Evolutionary conservation across 495 filamentous ascomycete genomes (phyloP).

Genomic region (Neurospora terricola): DNA sequence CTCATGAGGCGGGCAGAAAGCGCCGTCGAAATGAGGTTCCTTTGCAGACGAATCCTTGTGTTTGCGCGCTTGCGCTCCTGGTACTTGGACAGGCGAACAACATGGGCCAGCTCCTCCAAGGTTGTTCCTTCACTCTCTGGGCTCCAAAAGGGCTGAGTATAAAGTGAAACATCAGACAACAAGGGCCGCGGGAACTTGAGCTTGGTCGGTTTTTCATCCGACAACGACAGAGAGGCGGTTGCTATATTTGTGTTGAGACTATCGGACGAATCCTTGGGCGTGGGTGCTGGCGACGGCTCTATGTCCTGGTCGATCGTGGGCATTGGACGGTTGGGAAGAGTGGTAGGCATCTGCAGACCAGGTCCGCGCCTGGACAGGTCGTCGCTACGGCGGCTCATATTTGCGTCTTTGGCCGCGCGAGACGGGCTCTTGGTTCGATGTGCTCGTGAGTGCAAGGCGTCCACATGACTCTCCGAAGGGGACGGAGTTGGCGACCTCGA

Average conservation of each 20-base stretch:
- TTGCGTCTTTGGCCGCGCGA: constrained; percentile 22
- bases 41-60: constrained; percentile 55
- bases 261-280: constrained; percentile 16
- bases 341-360: constrained; percentile 26
- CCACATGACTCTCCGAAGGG: constrained; percentile 33
- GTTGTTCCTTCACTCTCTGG: constrained; percentile 46
- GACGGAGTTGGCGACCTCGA: constrained; percentile 36
- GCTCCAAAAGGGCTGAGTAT: constrained; percentile 37
- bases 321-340: constrained; percentile 26
- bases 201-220: constrained; percentile 18
- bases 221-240: constrained; percentile 7
- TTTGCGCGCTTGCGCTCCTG: constrained; percentile 63
- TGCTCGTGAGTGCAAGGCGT: constrained; percentile 28
- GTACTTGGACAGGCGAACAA: constrained; percentile 61
- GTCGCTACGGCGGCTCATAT: constrained; percentile 27
- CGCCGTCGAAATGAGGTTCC: constrained; percentile 61
- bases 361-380: constrained; percentile 27
- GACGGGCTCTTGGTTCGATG: constrained; percentile 35
- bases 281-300: constrained; percentile 15
- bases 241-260: constrained; percentile 7
- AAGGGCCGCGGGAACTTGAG: constrained; percentile 31
- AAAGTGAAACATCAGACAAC: constrained; percentile 40
- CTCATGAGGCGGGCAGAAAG: constrained; percentile 71
- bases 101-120: constrained; percentile 59
- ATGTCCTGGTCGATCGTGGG: constrained; percentile 36